phyloP scores from a whole-genome alignment of 2,329 filamentous ascomycete genomes.

The Calonectria henricotiae region DNA sequence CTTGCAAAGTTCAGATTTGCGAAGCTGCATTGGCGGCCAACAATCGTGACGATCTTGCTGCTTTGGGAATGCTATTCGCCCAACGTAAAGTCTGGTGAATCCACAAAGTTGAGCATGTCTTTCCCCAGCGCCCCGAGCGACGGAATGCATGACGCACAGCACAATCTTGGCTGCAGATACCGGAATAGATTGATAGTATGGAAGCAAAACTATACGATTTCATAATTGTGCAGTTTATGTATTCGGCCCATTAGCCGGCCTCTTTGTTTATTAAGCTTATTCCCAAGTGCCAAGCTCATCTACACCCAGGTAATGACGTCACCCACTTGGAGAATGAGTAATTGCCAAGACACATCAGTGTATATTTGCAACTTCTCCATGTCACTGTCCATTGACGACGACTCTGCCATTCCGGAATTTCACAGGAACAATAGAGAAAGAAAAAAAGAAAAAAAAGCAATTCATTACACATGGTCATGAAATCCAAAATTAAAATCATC shows the following conservation, averaged over 20 bases:
- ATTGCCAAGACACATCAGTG: neutral
- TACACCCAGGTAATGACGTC: neutral
- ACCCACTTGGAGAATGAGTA: neutral
- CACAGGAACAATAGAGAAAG: too few relatives aligned
- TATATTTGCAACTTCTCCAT: neutral
- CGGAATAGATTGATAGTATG: too few relatives aligned
- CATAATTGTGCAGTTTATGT: too few relatives aligned
- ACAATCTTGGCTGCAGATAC: too few relatives aligned
- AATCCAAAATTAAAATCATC: neutral
- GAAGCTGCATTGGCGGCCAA: neutral
- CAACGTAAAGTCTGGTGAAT: neutral
- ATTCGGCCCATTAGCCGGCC: too few relatives aligned
- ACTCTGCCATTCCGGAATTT: neutral
- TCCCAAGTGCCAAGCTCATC: too few relatives aligned
- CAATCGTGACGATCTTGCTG: conserved; percentile 15
- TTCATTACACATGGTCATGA: neutral
- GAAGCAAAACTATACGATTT: too few relatives aligned
- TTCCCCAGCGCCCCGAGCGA: neutral
- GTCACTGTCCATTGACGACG: neutral
- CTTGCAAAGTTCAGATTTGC: neutral
- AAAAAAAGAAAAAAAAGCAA: too few relatives aligned
- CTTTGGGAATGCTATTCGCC: conserved; percentile 13
- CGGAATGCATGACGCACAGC: too few relatives aligned
- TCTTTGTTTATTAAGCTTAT: too few relatives aligned
- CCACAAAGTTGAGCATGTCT: neutral